Percentiles rank a stretch among this genome's conserved stretches.
phyloP scores from a whole-genome alignment of 768 basidiomycete genomes.

The Auriscalpium microsporum region DNA sequence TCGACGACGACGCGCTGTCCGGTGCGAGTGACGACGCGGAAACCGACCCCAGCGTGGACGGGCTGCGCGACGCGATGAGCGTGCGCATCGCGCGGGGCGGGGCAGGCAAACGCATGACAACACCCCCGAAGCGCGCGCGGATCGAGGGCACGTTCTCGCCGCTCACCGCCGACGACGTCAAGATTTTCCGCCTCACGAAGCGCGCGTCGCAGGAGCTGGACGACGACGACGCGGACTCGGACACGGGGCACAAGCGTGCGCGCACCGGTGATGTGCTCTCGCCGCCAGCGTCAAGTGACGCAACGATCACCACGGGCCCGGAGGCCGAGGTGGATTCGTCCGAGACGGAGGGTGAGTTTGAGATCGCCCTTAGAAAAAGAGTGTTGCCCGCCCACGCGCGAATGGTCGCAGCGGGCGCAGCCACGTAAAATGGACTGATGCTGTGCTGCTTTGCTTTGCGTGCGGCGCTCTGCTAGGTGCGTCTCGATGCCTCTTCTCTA shows the following conservation, averaged over 20 bases:
- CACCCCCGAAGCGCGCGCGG: conserved; percentile 36
- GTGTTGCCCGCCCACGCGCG: neutral
- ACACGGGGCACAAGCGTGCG: neutral
- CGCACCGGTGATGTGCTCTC: neutral
- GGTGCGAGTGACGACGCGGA: conserved; percentile 23
- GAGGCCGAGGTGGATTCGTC: neutral
- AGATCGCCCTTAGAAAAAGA: neutral
- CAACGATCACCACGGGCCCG: neutral
- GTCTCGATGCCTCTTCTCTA: too few relatives aligned
- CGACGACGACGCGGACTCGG: neutral
- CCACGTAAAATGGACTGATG: too few relatives aligned
- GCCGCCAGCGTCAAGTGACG: neutral
- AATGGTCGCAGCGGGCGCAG: too few relatives aligned
- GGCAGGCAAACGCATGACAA: conserved; percentile 12
- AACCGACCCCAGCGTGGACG: conserved; percentile 16
- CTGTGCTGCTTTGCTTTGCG: too few relatives aligned
- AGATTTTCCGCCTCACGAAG: conserved; percentile 7
- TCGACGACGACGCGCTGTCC: conserved; percentile 16
- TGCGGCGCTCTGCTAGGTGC: too few relatives aligned
- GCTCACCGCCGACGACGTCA: conserved; percentile 8
- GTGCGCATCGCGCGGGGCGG: conserved; percentile 20
- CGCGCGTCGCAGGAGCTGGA: conserved; percentile 10
- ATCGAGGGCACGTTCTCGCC: conserved; percentile 17
- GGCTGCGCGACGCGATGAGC: conserved; percentile 16
- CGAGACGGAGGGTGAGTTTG: neutral